Evolutionary conservation across 768 basidiomycete species (phyloP), one percentile per base, ranked within the genome.

Genomic region (Fomitopsis pulvina): DNA sequence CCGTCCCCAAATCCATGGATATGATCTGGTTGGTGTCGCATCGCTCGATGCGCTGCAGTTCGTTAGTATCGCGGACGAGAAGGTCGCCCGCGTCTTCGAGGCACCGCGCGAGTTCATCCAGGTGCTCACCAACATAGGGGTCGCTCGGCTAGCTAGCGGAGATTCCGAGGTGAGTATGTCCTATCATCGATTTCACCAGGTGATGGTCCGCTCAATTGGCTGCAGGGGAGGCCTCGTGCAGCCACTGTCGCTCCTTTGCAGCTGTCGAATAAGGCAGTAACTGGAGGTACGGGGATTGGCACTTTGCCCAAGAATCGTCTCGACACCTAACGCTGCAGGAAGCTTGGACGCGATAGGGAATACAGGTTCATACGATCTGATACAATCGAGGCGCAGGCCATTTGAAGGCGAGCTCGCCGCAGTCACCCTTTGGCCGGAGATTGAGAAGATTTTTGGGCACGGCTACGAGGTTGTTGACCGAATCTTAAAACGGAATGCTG

Each of bases 371-470:
- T 51, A 22, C 30, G 55, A 59, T 40, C 38, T 54, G 57, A 20
- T 53, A 25, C 50, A 62, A 43, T 49, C 44, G 47, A 45, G 57
- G 55, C 52, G 52, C 40, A 63, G 75, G 45, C 85, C 96, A 0
- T 90, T 92, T 50, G 96, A 98, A 62, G 91, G 89, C 10, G 93
- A 97, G 64, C 75, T 98, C 0, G 84, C 91, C 0, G 77, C 82
- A 0, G 77, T 79, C 14, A 98, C 95, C 0, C 73, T 98, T 0
- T 99, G 96, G 96, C 96, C 95, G 0, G 96, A 99, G 69, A 72
- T 82, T 1, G 96, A 98, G 60, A 99, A 99, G 64, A 74, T 99
- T 0, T 99, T 96, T 64, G 96, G 95, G 4, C 96, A 98, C 66
- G 93, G 95, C 37, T 98, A 97, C 59, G 96, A 99, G 78, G 92